Evolutionary conservation across 768 basidiomycete genomes (phyloP).

Genomic region (Amanita jacksonii): DNA sequence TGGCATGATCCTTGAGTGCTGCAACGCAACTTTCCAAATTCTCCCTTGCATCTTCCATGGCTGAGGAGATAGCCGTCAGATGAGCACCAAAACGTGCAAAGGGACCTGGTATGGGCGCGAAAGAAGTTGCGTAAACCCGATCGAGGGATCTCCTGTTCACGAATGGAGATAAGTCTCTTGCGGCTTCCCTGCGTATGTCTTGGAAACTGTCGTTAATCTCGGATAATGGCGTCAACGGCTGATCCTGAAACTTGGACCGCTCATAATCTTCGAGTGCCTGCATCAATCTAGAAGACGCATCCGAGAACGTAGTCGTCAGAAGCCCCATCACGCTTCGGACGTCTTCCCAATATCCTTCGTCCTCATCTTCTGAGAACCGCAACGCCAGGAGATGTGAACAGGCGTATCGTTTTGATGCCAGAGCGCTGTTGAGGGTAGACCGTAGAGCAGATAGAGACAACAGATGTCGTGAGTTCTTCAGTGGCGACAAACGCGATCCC

Average conservation of each 20-base stretch:
- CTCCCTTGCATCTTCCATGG: conserved; percentile 63
- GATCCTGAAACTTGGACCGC: conserved; percentile 39
- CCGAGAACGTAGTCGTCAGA: conserved; percentile 56
- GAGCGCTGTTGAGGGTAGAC: conserved; percentile 51
- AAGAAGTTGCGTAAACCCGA: conserved; percentile 26
- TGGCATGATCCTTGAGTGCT: conserved; percentile 34
- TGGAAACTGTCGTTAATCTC: conserved; percentile 1
- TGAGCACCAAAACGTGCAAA: conserved; percentile 64
- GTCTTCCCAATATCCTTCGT: conserved; percentile 79
- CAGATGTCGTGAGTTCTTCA: conserved; percentile 54
- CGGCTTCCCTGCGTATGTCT: background rate
- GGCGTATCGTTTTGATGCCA: conserved; percentile 67
- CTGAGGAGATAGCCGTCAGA: conserved; percentile 57
- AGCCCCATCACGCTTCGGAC: conserved; percentile 67
- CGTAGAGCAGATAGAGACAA: conserved; percentile 57
- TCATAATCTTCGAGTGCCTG: conserved; percentile 58
- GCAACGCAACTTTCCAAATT: conserved; percentile 56
- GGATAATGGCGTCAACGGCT: conserved; percentile 28
- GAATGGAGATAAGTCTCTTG: background rate
- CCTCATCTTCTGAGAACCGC: conserved; percentile 61
- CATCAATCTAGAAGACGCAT: conserved; percentile 50
- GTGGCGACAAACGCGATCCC: conserved; percentile 53
- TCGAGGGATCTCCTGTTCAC: conserved; percentile 6
- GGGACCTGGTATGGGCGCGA: conserved; percentile 68
- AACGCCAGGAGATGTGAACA: conserved; percentile 74